Percentiles rank a stretch among this genome's conserved stretches.
Conservation (phyloP, 768 basidiomycete species). For the Termitomyces sp. region DNA sequence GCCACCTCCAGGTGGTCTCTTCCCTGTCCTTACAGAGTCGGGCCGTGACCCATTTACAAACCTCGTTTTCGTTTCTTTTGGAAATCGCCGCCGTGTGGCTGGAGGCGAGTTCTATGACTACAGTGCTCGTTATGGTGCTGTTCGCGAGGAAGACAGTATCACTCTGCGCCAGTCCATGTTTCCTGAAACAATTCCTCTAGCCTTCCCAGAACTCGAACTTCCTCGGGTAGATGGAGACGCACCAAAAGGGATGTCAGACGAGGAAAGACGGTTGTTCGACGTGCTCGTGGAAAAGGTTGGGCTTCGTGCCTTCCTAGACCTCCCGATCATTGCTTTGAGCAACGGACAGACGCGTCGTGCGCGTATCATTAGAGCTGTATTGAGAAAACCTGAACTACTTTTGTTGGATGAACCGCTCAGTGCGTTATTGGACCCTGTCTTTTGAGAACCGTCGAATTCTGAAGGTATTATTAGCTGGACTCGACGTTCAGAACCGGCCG, state of each 20-base stretch:
- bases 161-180: conserved; percentile 73
- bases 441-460: background rate
- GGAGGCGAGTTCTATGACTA: conserved; percentile 87
- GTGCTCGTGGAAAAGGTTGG: conserved; percentile 50
- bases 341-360: conserved; percentile 92
- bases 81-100: conserved; percentile 47
- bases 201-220: conserved; percentile 18
- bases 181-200: conserved; percentile 37
- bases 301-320: conserved; percentile 60
- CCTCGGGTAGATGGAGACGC: conserved; percentile 14
- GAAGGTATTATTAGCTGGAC: conserved; percentile 50
- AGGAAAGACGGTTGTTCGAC: conserved; percentile 37
- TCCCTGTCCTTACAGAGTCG: conserved; percentile 52
- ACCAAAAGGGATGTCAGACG: conserved; percentile 11
- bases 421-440: conserved; percentile 28
- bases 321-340: conserved; percentile 80
- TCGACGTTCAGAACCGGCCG: conserved; percentile 60
- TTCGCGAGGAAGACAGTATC: conserved; percentile 76
- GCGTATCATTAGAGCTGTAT: conserved; percentile 71
- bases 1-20: conserved; percentile 63
- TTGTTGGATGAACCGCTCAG: conserved; percentile 92
- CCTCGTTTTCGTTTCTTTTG: conserved; percentile 60
- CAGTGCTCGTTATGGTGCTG: conserved; percentile 85
- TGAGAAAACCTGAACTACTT: conserved; percentile 65
- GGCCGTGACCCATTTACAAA: conserved; percentile 41